Base-by-base conservation (phyloP, 352 stramenopile species). In the Phytophthora foliorum region DNA sequence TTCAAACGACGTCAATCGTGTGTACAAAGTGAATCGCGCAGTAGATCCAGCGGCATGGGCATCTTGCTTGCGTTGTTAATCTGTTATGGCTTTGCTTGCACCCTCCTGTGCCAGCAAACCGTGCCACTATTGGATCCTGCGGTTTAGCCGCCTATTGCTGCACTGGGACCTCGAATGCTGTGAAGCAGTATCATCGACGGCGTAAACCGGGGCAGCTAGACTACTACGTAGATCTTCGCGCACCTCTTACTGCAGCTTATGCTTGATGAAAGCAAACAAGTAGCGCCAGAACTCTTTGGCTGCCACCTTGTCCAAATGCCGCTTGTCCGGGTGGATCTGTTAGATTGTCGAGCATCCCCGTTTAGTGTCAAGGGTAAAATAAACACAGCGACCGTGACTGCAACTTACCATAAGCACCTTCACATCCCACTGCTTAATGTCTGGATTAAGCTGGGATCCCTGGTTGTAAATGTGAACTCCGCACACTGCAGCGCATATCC, bases 241-340 rank as follows among this genome's bases (percentile, higher is more conserved):
- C 17, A 29, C 51, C 53, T 31, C 38, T 82, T 86, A 95, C 73
- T 95, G 88, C 58, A 95, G 60, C 66, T 87, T 91, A 16, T 91
- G 64, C 70, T 91, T 92, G 61, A 96, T 81, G 62, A 95, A 93
- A 41, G 87, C 85, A 67, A 96, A 95, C 46, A 98, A 71, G 71
- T 97, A 88, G 67, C 89, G 86, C 92, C 92, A 98, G 64, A 98
- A 97, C 67, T 96, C 89, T 64, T 95, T 91, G 21, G 85, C 81
- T 22, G 89, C 89, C 29, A 96, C 89, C 60, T 97, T 97, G 80
- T 98, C 92, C 46, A 97, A 74, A 77, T 98, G 90, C 13, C 92
- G 84, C 70, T 97, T 97, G 73, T 97, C 87, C 25, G 91, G 92
- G 53, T 97, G 90, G 58, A 98, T 94, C 82, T 93, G 38, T 25